Base-by-base conservation (phyloP, 257 asterid genomes). In the Fraxinus excelsior region DNA sequence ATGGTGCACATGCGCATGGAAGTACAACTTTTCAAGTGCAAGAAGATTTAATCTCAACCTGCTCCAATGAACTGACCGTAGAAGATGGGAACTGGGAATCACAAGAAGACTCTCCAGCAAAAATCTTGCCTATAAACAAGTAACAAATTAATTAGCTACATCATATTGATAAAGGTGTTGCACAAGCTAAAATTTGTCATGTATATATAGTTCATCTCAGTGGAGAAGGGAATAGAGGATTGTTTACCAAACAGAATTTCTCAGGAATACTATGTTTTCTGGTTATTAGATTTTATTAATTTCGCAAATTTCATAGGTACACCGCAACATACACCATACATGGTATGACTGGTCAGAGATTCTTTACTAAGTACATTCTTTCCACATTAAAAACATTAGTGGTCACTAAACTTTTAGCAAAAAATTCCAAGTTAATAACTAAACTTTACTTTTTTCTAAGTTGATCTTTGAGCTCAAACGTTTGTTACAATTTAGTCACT, bases 111-210 rank as follows among this genome's bases (percentile, higher is more conserved):
- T 86, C 86, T 75, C 88, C 88, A 80, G 89, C 81, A 83, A 85
- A 81, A 73, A 75, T 72, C 89, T 82, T 89, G 86, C 98, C 98
- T 94, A 74, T 85, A 87, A 80, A 76, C 80, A 80, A 77, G 49
- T 49, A 72, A 67, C 72, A 67, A 44, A 74, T 79, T 37, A 44
- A 74, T 79, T 37, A 80, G 68, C 71, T 67, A 65, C 44, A 70
- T 80, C 68, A 16, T 58, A 51, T 70, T 65, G 44, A 60, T 80
- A 67, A 80, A 56, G 12, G 34, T 56, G 49, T 62, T 70, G 32
- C 26, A 65, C 9, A 46, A 67, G 19, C 70, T 70, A 53, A 72
- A 23, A 75, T 71, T 12, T 64, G 40, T 58, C 31, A 16, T 28
- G 25, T 46, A 71, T 21, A 23, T 7, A 5, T 18, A 60, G 60